These are phyloP conservation scores for Zasmidium angulare DNA, from an alignment of 2,329 filamentous ascomycete species.

Conservation along the genomic window DNA sequence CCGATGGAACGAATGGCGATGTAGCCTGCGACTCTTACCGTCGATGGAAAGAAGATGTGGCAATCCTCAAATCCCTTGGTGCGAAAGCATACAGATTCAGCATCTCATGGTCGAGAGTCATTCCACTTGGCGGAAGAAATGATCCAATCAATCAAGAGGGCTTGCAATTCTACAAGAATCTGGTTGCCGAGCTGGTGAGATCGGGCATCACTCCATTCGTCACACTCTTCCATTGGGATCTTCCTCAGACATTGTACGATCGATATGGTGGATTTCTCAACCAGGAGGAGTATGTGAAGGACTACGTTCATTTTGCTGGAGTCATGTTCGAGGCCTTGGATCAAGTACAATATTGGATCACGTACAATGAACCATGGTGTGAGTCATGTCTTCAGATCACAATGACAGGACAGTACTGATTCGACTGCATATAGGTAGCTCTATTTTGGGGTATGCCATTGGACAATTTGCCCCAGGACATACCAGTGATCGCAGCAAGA, in stretches of 20 bases:
- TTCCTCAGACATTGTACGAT: slow-evolving; percentile 74
- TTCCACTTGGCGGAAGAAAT: slow-evolving; percentile 78
- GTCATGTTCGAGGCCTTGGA: slow-evolving; percentile 71
- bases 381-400: background rate
- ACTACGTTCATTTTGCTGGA: slow-evolving; percentile 77
- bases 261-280: slow-evolving; percentile 80
- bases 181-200: slow-evolving; percentile 74
- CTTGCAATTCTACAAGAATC: slow-evolving; percentile 73
- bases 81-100: slow-evolving; percentile 81
- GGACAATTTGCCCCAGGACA: slow-evolving; percentile 81
- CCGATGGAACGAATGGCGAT: slow-evolving; percentile 71
- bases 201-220: slow-evolving; percentile 78
- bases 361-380: slow-evolving; percentile 58
- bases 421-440: slow-evolving; percentile 53
- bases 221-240: slow-evolving; percentile 86
- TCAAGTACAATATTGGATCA: slow-evolving; percentile 73
- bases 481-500: slow-evolving; percentile 53
- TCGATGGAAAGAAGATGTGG: slow-evolving; percentile 73
- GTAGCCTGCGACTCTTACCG: slow-evolving; percentile 87
- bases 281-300: slow-evolving; percentile 76
- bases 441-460: slow-evolving; percentile 72
- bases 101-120: slow-evolving; percentile 78
- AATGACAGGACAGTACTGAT: slow-evolving; percentile 53
- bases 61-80: slow-evolving; percentile 70
- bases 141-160: slow-evolving; percentile 79